Evolutionary conservation across 257 asterid genomes (phyloP), one percentile per base, ranked within the genome.

Genomic region (Datura wrightii): DNA sequence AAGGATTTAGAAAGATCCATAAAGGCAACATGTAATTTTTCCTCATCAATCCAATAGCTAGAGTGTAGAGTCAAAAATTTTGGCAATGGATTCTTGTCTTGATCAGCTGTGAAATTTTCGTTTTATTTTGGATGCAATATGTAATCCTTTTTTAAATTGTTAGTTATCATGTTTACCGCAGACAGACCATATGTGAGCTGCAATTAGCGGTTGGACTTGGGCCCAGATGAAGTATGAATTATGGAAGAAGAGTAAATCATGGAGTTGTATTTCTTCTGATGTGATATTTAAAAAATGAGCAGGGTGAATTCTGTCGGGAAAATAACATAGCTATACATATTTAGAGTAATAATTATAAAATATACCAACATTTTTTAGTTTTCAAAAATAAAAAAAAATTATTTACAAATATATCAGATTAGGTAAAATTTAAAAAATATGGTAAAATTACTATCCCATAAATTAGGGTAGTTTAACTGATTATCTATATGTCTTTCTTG

Each of bases 51-150:
- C 60, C 8, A 31, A 8, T 78, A 78, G 82, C 48, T 78, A 78
- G 82, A 78, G 82, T 41, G 14, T 52, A 31, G 15, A 78, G 63
- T 78, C 60, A 52, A 31, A 69, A 74, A 0, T 78, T 78, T 78
- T 52, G 82, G 63, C 65, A 52, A 52, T 56, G 48, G 24, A 31
- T 74, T 78, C 82, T 50, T 3, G 31, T 78, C 48, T 78, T 31
- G 8, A 34, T 34, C 31, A 76, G 24, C 62, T 74, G 81, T 74
- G 81, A 74, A 48, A 24, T 78, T 76, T 5, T 78, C 7, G 7
- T 34, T 34, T 52, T 42, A 15, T 78, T 18, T 15, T 8, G 31
- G 82, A 76, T 13, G 39, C 62, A 14, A 76, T 24, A 31, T 76
- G 46, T 50, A 76, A 76, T 52, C 82, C 63, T 31, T 52, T 24